A percentile compares a stretch with the other conserved stretches of the same genome.
These are phyloP conservation scores for Candida buenavistaensis DNA, from an alignment of 1,139 yeast genomes.

Conservation along the genomic window DNA sequence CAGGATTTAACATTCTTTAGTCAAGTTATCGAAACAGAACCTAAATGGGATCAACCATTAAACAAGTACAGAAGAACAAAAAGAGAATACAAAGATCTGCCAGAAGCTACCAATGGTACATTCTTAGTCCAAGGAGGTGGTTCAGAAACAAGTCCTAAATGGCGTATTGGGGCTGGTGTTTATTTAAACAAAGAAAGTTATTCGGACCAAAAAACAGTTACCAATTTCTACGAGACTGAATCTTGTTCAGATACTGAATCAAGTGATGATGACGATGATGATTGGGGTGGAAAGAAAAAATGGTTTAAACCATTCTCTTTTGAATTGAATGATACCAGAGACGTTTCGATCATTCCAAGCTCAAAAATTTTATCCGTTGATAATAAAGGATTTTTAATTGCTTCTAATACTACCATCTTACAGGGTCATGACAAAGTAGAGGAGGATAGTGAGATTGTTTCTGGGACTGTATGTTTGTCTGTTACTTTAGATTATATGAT, in stretches of 20 bases:
- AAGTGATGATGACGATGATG: constrained; percentile 10
- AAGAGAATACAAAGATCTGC: constrained; percentile 6
- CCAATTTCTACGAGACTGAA: constrained; percentile 3
- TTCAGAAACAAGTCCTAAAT: constrained; percentile 10
- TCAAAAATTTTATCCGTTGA: constrained; percentile 2
- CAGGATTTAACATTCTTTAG: constrained; percentile 10
- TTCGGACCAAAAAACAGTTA: neutral
- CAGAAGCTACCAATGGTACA: neutral
- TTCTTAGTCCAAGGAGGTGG: constrained; percentile 10
- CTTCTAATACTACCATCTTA: neutral
- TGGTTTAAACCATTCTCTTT: constrained; percentile 10
- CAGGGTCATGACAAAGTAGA: neutral
- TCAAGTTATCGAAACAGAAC: constrained; percentile 5
- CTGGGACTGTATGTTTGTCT: neutral
- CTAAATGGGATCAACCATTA: neutral
- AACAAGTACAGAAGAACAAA: constrained; percentile 3
- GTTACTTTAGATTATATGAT: neutral
- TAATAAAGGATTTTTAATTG: neutral
- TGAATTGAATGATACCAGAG: constrained; percentile 4
- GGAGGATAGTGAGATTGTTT: neutral
- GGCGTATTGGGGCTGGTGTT: constrained; percentile 17
- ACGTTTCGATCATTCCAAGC: constrained; percentile 4
- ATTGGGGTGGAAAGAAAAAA: constrained; percentile 1
- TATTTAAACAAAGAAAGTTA: constrained; percentile 15
- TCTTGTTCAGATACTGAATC: constrained; percentile 8